Evolutionary conservation across 2,329 filamentous ascomycete genomes (phyloP), one percentile per base, ranked within the genome.

Genomic region (Penicillium sp.): DNA sequence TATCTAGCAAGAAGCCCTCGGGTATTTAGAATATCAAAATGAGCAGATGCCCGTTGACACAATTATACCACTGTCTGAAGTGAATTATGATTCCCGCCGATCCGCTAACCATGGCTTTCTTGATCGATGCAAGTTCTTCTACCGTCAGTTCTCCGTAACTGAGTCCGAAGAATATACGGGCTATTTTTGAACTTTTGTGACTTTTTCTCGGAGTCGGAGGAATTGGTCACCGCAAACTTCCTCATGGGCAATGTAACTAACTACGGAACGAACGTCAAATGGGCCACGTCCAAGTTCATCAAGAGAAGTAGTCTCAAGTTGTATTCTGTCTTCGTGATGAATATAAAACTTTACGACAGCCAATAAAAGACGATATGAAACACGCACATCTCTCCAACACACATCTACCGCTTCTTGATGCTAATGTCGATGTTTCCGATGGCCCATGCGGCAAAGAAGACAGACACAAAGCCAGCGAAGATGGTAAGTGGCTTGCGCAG

Each of bases 401-500:
- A 38, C 35, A 38, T 64, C 63, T 64, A 79, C 67, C 79, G 79
- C 71, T 78, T 81, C 58, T 80, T 85, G 73, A 96, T 95, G 69
- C 88, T 91, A 41, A 92, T 82, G 68, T 96, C 87, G 56, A 96
- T 77, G 65, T 83, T 86, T 28, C 90, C 88, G 53, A 96, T 71
- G 3, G 85, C 75, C 86, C 88, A 96, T 5, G 83, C 81, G 2
- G 85, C 80, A 36, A 84, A 78, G 72, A 95, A 96, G 11, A 95
- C 74, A n/a, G 80, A 77, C 59, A 95, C 69, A 56, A 88, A 74
- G 62, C 88, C 90, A 28, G 78, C 76, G 58, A 94, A 90, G 54
- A 97, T 82, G 22, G 92, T 84, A 18, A 95, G 61, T 0, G 94
- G 94, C 78, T 99, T 99, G 65, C 91, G 85, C 63, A 96, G 82